phyloP scores from a whole-genome alignment of 2,329 filamentous ascomycete genomes.

The Aspergillus tubingensis region DNA sequence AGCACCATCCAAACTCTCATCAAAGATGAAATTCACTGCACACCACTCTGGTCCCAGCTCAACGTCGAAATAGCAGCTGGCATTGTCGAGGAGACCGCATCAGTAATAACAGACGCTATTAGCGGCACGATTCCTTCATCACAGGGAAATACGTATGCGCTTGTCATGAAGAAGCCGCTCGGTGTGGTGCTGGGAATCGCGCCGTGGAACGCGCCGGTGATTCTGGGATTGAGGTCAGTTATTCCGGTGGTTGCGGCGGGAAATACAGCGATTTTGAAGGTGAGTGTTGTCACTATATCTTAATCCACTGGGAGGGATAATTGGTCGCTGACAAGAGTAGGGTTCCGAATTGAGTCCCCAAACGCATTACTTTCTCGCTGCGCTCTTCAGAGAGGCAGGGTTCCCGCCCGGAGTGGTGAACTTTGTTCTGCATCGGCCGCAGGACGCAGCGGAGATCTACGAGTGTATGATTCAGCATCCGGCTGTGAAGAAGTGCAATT shows the following conservation, averaged over 20 bases:
- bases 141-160: conserved; percentile 53
- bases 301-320: not conserved
- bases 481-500: conserved; percentile 46
- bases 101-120: conserved; percentile 16
- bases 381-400: conserved; percentile 45
- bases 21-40: conserved; percentile 11
- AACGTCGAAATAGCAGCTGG: not conserved
- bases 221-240: conserved; percentile 48
- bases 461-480: conserved; percentile 41
- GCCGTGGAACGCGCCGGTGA: conserved; percentile 64
- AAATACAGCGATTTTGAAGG: conserved; percentile 69
- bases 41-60: not conserved
- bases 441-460: conserved; percentile 39
- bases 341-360: conserved; percentile 38
- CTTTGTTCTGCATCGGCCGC: conserved; percentile 33
- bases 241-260: conserved; percentile 64
- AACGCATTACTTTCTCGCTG: conserved; percentile 35
- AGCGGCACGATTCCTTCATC: conserved; percentile 48
- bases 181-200: conserved; percentile 75
- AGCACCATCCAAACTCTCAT: not conserved
- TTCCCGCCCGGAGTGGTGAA: conserved; percentile 48
- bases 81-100: conserved; percentile 9
- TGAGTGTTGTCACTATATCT: not conserved
- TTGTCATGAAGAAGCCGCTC: conserved; percentile 70
- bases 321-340: not conserved